Conservation (phyloP, 495 filamentous ascomycete species). For the Trichocladium uniseriatum region DNA sequence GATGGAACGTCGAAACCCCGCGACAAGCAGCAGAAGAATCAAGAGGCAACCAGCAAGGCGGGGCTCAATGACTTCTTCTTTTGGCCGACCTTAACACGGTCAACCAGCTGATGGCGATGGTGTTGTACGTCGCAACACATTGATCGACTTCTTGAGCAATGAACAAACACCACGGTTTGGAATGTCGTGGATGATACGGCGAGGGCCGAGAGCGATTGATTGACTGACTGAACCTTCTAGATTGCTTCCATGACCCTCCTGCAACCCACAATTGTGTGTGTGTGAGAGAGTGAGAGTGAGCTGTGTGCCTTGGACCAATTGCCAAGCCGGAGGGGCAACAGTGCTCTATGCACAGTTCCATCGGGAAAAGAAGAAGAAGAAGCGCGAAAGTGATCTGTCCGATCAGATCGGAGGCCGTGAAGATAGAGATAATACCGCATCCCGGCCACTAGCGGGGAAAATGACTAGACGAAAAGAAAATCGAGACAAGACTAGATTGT, state of each 20-base stretch:
- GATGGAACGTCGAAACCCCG: constrained; percentile 13
- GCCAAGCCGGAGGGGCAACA: constrained; percentile 4
- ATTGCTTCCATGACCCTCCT: too few species aligned
- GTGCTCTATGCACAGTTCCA: neutral
- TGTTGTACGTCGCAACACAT: neutral
- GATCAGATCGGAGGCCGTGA: too few species aligned
- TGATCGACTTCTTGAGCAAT: neutral
- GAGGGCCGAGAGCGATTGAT: too few species aligned
- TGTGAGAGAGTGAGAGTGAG: too few species aligned
- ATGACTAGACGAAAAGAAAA: neutral
- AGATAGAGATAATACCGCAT: neutral
- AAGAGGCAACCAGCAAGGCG: constrained; percentile 3
- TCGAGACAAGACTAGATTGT: neutral
- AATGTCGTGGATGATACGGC: neutral
- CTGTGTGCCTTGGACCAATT: neutral
- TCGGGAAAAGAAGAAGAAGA: neutral
- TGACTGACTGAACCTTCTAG: too few species aligned
- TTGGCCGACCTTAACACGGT: too few species aligned
- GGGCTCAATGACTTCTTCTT: too few species aligned
- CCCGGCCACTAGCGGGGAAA: neutral
- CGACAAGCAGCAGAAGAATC: constrained; percentile 6
- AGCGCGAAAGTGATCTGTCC: neutral
- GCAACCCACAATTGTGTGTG: too few species aligned
- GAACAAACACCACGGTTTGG: neutral
- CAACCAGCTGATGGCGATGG: neutral